A percentile compares a stretch with the other conserved stretches of the same genome.
These are phyloP conservation scores for Cordyceps cicadae DNA, from an alignment of 2,329 filamentous ascomycete species.

Conservation along the genomic window DNA sequence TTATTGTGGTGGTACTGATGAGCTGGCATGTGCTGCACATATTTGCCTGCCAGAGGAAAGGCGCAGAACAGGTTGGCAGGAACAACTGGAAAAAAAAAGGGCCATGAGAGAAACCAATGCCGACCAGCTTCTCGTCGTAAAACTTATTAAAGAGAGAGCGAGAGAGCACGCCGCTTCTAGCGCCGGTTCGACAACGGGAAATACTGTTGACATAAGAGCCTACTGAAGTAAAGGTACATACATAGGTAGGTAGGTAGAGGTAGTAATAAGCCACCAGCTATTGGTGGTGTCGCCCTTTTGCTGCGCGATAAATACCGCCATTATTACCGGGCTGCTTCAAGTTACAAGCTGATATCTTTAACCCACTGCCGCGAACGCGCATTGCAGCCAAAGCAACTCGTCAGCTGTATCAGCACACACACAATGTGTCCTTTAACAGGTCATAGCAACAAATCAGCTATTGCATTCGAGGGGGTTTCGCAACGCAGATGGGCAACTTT, in stretches of 20 bases:
- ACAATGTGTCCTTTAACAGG: not conserved
- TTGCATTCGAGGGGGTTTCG: not conserved
- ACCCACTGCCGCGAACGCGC: no score
- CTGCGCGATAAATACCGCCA: not conserved
- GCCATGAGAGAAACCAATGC: not conserved
- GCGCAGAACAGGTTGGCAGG: not conserved
- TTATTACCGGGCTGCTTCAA: not conserved
- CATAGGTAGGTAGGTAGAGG: no score
- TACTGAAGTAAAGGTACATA: no score
- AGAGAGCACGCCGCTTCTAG: not conserved
- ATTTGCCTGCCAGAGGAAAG: not conserved
- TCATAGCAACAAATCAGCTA: not conserved
- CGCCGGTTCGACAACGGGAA: not conserved
- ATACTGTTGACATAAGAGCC: no score
- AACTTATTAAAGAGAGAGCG: not conserved
- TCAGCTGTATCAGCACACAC: no score
- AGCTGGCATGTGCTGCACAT: no score
- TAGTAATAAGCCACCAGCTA: no score
- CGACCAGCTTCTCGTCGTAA: not conserved
- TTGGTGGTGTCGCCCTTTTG: no score
- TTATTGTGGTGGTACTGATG: no score
- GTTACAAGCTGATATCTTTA: no score
- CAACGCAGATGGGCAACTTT: not conserved
- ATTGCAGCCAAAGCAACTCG: not conserved
- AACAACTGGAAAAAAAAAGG: not conserved